Conservation (phyloP, 305 asterid genomes). For the Rubia tinctorum region DNA sequence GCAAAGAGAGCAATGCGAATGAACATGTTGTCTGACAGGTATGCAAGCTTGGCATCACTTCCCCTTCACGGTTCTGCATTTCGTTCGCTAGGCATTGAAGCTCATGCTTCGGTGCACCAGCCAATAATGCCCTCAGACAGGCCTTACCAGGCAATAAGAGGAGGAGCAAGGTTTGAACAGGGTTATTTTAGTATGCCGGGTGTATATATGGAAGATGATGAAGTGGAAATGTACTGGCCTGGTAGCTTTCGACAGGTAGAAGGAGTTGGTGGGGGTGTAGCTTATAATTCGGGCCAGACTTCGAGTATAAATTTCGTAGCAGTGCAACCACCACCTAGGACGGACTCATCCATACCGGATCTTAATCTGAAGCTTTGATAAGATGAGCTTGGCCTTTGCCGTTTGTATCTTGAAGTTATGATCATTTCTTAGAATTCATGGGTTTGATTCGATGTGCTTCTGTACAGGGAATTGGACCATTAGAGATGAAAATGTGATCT, state of each 20-base stretch:
- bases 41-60: conserved; percentile 74
- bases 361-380: conserved; percentile 62
- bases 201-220: conserved; percentile 51
- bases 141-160: conserved; percentile 31
- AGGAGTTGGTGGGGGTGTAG: conserved; percentile 30
- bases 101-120: conserved; percentile 65
- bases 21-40: conserved; percentile 75
- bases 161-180: conserved; percentile 66
- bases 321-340: conserved; percentile 39
- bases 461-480: conserved; percentile 15
- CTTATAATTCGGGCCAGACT: conserved; percentile 35
- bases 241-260: conserved; percentile 77
- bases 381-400: not conserved
- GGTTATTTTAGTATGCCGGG: conserved; percentile 55
- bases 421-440: conserved; percentile 4
- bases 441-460: conserved; percentile 9
- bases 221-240: conserved; percentile 66
- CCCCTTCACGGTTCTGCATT: conserved; percentile 71
- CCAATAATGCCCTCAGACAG: conserved; percentile 31
- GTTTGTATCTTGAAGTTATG: conserved; percentile 1
- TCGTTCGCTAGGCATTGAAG: conserved; percentile 70
- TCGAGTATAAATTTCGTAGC: conserved; percentile 38
- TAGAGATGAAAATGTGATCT: conserved; percentile 18
- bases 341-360: conserved; percentile 63
- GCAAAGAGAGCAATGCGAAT: conserved; percentile 85